These are phyloP conservation scores for Thymus mandschuricus DNA, from an alignment of 257 asterid species.

Conservation along the genomic window DNA sequence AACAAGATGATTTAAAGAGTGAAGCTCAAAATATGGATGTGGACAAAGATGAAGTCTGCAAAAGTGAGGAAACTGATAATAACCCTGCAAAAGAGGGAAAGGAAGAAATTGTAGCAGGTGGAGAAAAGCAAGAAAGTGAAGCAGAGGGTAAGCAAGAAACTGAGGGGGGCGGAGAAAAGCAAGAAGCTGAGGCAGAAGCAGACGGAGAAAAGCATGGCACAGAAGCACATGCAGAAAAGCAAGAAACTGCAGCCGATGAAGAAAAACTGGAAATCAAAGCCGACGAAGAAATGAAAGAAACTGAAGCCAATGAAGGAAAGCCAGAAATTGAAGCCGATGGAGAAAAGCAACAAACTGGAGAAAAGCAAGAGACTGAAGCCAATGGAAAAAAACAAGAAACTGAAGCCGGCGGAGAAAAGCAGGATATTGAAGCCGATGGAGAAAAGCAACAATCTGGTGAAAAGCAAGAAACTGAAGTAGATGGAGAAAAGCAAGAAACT, in stretches of 20 bases:
- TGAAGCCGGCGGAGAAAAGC: not conserved
- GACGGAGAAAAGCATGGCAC: not conserved
- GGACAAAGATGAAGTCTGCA: constrained; percentile 44
- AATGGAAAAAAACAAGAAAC: constrained; percentile 29
- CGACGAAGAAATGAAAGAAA: not conserved
- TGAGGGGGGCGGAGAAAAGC: not conserved
- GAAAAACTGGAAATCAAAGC: not conserved
- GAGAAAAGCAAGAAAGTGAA: not conserved
- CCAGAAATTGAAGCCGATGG: not conserved
- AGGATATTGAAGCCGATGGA: not conserved
- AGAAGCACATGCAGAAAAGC: not conserved
- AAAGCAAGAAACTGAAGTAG: too few species aligned
- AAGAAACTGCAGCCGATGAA: not conserved
- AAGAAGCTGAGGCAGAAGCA: not conserved
- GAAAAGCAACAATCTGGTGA: too few species aligned
- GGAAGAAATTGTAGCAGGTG: constrained; percentile 20
- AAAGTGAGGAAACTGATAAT: constrained; percentile 33
- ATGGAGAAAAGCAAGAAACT: not conserved
- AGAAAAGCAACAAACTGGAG: constrained; percentile 16
- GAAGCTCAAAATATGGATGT: constrained; percentile 45
- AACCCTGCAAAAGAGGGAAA: constrained; percentile 25
- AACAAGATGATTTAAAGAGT: constrained; percentile 24
- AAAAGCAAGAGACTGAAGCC: constrained; percentile 24
- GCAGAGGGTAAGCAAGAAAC: not conserved
- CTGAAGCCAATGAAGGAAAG: not conserved